Percentiles rank a stretch among this genome's conserved stretches.
Evolutionary conservation across 495 filamentous ascomycete species (phyloP).

Genomic region (Daldinia childiae): DNA sequence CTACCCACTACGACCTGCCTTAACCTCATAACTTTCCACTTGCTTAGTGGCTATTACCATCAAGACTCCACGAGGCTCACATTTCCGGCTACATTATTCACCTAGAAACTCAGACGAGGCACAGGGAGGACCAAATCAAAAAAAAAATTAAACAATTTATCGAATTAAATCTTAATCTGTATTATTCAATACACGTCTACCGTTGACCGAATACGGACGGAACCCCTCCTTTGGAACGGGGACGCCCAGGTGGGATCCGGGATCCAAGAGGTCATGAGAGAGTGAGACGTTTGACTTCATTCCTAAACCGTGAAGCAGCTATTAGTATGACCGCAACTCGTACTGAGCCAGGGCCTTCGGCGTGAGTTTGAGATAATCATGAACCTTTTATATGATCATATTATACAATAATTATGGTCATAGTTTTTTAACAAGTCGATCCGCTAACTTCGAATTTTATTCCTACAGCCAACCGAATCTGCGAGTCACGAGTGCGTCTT

Average conservation of each 20-base stretch:
- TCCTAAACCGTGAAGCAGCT: slow-evolving; percentile 23
- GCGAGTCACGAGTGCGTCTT: slow-evolving; percentile 69
- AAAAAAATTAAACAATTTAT: slow-evolving; percentile 3
- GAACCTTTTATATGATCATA: not conserved
- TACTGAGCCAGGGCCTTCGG: slow-evolving; percentile 43
- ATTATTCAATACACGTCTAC: slow-evolving; percentile 14
- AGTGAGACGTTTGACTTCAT: slow-evolving; percentile 36
- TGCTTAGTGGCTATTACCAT: slow-evolving; percentile 30
- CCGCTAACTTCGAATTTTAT: slow-evolving; percentile 21
- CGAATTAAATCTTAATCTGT: not conserved
- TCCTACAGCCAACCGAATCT: slow-evolving; percentile 66
- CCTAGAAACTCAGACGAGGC: not conserved
- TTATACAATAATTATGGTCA: not conserved
- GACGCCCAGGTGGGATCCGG: slow-evolving; percentile 35
- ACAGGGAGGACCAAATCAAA: not conserved
- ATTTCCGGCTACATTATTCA: slow-evolving; percentile 10
- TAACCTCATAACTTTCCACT: slow-evolving; percentile 31
- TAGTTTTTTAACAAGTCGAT: slow-evolving; percentile 10
- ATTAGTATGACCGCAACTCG: slow-evolving; percentile 43
- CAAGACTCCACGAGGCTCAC: slow-evolving; percentile 15
- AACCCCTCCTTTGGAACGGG: slow-evolving; percentile 43
- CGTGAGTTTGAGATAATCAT: slow-evolving; percentile 38
- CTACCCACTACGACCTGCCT: slow-evolving; percentile 21
- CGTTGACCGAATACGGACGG: slow-evolving; percentile 27
- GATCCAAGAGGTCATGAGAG: slow-evolving; percentile 34